Conservation (phyloP, 2,329 filamentous ascomycete species). For the Microdochium nivale region DNA sequence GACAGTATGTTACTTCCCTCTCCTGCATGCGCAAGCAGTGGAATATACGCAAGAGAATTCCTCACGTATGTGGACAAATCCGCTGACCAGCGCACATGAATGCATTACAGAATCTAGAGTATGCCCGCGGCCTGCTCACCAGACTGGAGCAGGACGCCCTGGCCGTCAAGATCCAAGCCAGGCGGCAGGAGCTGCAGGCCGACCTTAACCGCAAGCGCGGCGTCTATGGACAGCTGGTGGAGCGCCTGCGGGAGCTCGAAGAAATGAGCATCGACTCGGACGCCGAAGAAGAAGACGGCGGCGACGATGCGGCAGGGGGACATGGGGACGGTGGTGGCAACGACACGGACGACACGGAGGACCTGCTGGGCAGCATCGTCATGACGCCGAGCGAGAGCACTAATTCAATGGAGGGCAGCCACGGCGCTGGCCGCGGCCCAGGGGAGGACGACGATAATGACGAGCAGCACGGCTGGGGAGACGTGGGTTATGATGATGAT, state of each 20-base stretch:
- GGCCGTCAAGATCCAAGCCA: constrained; percentile 46
- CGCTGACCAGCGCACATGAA: constrained; percentile 3
- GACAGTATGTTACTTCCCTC: constrained; percentile 30
- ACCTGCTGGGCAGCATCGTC: constrained; percentile 46
- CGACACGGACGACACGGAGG: constrained; percentile 45
- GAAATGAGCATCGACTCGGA: constrained; percentile 42
- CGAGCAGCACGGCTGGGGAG: background rate
- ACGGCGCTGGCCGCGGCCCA: background rate
- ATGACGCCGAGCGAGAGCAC: constrained; percentile 45
- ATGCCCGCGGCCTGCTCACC: constrained; percentile 60
- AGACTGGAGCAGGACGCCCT: constrained; percentile 62
- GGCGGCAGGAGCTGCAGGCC: constrained; percentile 51
- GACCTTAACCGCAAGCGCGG: constrained; percentile 59
- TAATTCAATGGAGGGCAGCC: constrained; percentile 22
- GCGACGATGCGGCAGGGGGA: constrained; percentile 27
- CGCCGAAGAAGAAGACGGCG: constrained; percentile 21
- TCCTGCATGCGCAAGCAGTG: background rate
- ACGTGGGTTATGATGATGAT: background rate
- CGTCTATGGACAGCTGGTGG: constrained; percentile 54
- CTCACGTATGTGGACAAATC: background rate
- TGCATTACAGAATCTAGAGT: constrained; percentile 55
- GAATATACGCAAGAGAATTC: background rate
- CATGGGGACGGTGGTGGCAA: constrained; percentile 28
- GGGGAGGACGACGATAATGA: background rate
- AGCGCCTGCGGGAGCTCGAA: constrained; percentile 59